Percentiles rank a stretch among this genome's conserved stretches.
These are phyloP conservation scores for Citrus unshiu DNA, from an alignment of 345 rosid genomes.

Conservation along the genomic window DNA sequence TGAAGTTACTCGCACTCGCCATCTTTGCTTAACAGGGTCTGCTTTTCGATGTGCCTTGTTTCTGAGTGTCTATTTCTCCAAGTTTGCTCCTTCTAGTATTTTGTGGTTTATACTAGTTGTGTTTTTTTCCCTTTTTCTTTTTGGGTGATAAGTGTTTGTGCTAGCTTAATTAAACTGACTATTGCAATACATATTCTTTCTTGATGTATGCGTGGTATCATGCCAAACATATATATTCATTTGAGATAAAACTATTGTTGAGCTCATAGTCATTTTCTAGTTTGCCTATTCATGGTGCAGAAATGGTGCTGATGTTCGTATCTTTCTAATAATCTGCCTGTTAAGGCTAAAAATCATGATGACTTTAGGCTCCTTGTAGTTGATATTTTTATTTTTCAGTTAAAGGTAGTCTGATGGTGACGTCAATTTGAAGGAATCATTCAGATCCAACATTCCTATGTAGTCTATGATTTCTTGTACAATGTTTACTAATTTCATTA, in stretches of 20 bases:
- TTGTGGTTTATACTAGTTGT: not conserved
- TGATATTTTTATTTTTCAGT: no score
- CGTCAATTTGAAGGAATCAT: no score
- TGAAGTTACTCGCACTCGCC: not conserved
- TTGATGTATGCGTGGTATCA: not conserved
- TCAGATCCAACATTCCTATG: not conserved
- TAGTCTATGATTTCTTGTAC: not conserved
- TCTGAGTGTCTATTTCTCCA: not conserved
- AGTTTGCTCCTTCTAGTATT: not conserved
- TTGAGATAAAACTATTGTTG: no score
- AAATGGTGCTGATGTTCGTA: no score
- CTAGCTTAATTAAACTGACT: not conserved
- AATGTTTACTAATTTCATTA: not conserved
- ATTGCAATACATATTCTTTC: not conserved
- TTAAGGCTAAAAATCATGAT: not conserved
- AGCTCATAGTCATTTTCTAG: no score
- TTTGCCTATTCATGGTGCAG: no score
- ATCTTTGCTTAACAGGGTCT: not conserved
- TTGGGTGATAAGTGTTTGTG: no score
- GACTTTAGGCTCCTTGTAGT: not conserved
- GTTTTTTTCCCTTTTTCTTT: no score
- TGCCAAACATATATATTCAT: not conserved
- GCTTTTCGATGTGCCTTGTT: not conserved
- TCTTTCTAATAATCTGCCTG: no score
- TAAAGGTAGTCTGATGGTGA: no score